These are phyloP conservation scores for Iodosphaeria phyllophila DNA, from an alignment of 2,329 filamentous ascomycete genomes.

Conservation along the genomic window DNA sequence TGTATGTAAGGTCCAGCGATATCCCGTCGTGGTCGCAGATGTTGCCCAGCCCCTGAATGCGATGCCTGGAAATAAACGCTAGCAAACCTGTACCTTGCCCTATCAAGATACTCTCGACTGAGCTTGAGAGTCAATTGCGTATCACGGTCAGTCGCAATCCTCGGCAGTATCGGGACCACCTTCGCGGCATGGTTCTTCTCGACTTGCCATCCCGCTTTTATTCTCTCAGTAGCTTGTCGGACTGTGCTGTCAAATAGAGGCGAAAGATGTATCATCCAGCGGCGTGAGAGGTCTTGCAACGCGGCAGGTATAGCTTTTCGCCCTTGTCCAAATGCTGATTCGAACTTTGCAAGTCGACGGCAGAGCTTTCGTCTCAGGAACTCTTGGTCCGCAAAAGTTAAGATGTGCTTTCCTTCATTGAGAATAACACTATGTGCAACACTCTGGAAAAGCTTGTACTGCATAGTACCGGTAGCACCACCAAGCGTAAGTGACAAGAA, in stretches of 20 bases:
- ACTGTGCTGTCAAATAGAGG: slow-evolving; percentile 12
- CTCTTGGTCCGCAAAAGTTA: slow-evolving; percentile 17
- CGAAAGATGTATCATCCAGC: slow-evolving; percentile 11
- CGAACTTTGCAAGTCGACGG: slow-evolving; percentile 38
- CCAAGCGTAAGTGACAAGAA: slow-evolving; percentile 23
- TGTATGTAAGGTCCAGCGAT: not conserved
- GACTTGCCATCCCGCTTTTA: slow-evolving; percentile 16
- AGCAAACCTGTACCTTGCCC: too few species aligned
- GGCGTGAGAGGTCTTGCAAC: slow-evolving; percentile 7
- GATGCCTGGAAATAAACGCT: too few species aligned
- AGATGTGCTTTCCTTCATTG: slow-evolving; percentile 12
- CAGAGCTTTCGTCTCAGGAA: slow-evolving; percentile 32
- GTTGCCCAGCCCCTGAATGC: too few species aligned
- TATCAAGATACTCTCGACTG: too few species aligned
- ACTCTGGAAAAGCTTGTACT: slow-evolving; percentile 36
- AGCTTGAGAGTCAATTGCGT: too few species aligned
- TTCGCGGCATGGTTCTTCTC: slow-evolving; percentile 19
- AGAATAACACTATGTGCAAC: slow-evolving; percentile 26
- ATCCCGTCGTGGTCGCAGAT: slow-evolving; percentile 2
- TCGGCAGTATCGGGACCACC: slow-evolving; percentile 22
- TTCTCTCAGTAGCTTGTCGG: slow-evolving; percentile 7
- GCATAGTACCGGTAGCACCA: slow-evolving; percentile 19
- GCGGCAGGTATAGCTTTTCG: slow-evolving; percentile 3
- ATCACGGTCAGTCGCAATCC: too few species aligned
- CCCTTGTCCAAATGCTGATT: slow-evolving; percentile 17